Base-by-base conservation (phyloP, 2,329 filamentous ascomycete species). In the Arachnomyces sp. region DNA sequence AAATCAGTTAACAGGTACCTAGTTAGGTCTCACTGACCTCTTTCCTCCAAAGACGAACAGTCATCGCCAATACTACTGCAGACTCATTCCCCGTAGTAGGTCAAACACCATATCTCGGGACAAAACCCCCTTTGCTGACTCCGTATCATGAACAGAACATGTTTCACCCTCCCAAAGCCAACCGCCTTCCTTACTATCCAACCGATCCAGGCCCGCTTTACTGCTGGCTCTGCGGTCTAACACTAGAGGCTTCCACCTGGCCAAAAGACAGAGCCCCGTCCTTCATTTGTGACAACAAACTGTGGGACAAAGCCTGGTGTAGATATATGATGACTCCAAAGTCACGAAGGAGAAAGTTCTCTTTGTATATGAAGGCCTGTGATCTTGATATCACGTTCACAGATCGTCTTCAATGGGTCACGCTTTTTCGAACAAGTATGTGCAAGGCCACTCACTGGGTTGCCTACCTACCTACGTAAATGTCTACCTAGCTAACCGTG, bases 381-480 rank as follows among this genome's bases (percentile, higher is more conserved):
- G 33, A 35, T 7, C n/a, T 35, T 17, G 33, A 5, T 11, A 12
- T 35, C 21, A 7, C 4, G 12, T 35, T 35, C 12, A 9, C n/a
- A 12, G 7, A 7, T 17, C 2, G 4, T 7, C 3, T 5, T 17
- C n/a, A 35, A 17, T 35, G 33, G 33, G 12, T 3, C 12, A 7
- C 21, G 33, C 21, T 35, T 21, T 35, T 16, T 35, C 15, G 21
- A 25, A 25, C 21, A 25, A 35, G 33, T 35, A 35, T 18, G 33
- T 35, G 33, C 7, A 8, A 33, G 9, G 31, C 14, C 14, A 33
- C 17, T 33, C 13, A 9, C 13, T 9, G 31, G 17, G 21, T n/a
- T 17, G 16, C 16, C 33, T 7, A 14, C 16, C 5, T 17, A 21
- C 33, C 16, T 12, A 11, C 15, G 17, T 7, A 34, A 34, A 34